Evolutionary conservation across 1,139 yeast genomes (phyloP), one percentile per base, ranked within the genome.

Genomic region (Pichia sp.): DNA sequence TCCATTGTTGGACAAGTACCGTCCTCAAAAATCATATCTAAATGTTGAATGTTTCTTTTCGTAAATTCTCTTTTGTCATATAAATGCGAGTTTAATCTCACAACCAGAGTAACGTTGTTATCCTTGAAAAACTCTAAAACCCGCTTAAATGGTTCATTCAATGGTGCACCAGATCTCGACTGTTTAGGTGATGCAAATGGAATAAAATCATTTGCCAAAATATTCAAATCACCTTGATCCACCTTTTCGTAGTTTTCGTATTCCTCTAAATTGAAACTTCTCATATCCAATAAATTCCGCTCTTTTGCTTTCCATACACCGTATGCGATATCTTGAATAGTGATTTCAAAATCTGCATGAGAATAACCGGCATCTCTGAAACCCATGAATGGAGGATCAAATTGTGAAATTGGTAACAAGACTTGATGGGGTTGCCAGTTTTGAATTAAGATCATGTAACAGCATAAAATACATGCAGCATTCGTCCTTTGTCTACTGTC

Each of bases 301-400:
- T 90, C 97, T 61, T 92, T 92, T n/a, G 98, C 98, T 57, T 96
- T 74, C 98, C 98, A 92, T 64, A 94, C 80, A 9, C 95, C 98
- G 58, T 92, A 92, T 3, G 92, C 95, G 16, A 92, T 77, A 62
- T 92, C 98, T 64, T 92, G 98, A 52, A 92, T 86, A 10, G 95
- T 79, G 51, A 92, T 78, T 58, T 85, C 95, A 60, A 86, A 92
- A 64, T 92, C 98, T 0, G 97, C 96, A 48, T 81, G 83, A 4
- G 96, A 85, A 64, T 92, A 92, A 2, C 98, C 98, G 0, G 98
- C 98, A 64, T 92, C 98, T 61, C 98, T 73, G 64, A 90, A 92
- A 1, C 92, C 83, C 81, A 85, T 90, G 55, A 90, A 82, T 3
- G 98, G 97, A 1, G 96, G 97, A 42, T 85, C 92, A 4, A 84